Conservation (phyloP, 179 eudicot species). For the Nepenthes alata region DNA sequence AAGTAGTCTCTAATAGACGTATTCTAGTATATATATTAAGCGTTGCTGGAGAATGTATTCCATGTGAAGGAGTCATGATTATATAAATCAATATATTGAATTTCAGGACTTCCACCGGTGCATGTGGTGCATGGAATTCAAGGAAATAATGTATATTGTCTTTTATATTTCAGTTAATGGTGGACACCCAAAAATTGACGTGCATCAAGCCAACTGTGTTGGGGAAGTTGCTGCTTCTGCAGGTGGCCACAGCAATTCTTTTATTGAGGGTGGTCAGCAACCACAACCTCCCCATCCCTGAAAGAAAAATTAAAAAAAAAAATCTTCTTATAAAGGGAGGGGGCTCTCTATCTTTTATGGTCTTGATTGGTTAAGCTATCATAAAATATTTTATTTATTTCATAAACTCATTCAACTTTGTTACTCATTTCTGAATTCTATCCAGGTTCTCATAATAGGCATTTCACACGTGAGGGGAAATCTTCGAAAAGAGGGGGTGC, state of each 20-base stretch:
- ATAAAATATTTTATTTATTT: no score
- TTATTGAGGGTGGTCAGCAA: conserved; percentile 14
- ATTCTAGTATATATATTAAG: no score
- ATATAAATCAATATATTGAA: no score
- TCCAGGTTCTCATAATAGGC: conserved; percentile 52
- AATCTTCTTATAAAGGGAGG: neutral
- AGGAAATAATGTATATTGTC: neutral
- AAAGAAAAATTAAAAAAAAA: no score
- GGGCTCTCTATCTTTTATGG: neutral
- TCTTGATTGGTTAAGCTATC: neutral
- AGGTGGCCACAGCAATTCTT: conserved; percentile 18
- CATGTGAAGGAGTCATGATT: no score
- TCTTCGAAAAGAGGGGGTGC: conserved; percentile 51
- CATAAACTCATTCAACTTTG: no score
- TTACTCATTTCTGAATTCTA: conserved; percentile 4
- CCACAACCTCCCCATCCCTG: neutral
- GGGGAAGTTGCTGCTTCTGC: conserved; percentile 9
- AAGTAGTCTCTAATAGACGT: no score
- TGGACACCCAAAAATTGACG: conserved; percentile 26
- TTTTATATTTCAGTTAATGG: conserved; percentile 23
- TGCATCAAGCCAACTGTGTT: conserved; percentile 9
- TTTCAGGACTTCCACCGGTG: neutral
- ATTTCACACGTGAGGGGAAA: conserved; percentile 52
- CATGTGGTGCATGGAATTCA: neutral
- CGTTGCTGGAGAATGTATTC: no score